Evolutionary conservation across 306 rosid species (phyloP).

Genomic region (Malus sylvestris): DNA sequence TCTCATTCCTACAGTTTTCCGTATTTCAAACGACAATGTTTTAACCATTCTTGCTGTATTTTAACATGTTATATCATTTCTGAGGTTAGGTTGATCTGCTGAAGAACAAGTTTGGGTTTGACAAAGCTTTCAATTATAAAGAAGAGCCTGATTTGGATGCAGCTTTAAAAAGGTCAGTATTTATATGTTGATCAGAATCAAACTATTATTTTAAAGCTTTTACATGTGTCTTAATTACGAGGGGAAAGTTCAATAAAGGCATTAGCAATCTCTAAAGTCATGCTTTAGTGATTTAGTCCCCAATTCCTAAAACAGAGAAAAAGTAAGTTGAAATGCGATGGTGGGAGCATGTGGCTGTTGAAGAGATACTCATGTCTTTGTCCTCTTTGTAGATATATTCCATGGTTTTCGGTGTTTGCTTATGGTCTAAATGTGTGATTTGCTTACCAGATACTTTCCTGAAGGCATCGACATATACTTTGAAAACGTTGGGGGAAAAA

Average conservation of each 20-base stretch:
- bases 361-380: background rate
- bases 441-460: conserved; percentile 9
- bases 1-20: background rate
- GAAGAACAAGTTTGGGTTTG: conserved; percentile 31
- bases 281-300: background rate
- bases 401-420: background rate
- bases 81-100: conserved; percentile 19
- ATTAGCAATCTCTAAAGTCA: background rate
- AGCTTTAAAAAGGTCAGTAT: conserved; percentile 22
- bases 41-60: background rate
- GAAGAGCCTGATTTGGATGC: conserved; percentile 23
- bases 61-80: background rate
- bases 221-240: background rate
- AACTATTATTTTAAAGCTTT: too few relatives aligned
- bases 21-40: background rate
- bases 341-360: background rate
- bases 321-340: background rate
- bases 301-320: background rate
- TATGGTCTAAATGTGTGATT: background rate
- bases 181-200: background rate
- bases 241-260: background rate
- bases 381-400: background rate
- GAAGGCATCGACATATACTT: conserved; percentile 21
- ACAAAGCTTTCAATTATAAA: conserved; percentile 32
- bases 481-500: conserved; percentile 31